Evolutionary conservation across 106 monocot species (phyloP), one percentile per base, ranked within the genome.

Genomic region (Dioscorea zingiberensis): DNA sequence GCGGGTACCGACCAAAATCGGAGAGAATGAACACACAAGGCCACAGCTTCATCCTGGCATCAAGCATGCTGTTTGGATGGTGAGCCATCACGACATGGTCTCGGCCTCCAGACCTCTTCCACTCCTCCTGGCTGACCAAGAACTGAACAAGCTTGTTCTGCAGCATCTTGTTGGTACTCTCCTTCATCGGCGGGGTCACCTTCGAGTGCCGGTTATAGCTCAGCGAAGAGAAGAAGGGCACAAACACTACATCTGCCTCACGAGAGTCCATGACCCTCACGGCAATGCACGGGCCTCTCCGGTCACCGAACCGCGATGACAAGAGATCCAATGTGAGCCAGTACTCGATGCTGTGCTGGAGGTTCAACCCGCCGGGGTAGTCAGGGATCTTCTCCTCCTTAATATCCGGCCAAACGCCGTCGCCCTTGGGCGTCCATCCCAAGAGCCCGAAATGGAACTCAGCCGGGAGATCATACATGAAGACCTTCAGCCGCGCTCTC

Each of bases 1-100:
- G 81, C 27, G 74, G 58, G 55, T 92, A 87, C 67, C 92, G 62
- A 47, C 92, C 92, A 32, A 92, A 87, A 79, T 92, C 92, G 12
- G 92, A 75, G 66, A 92, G 81, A 54, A 92, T 77, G 48, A 87
- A 87, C 66, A 87, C 65, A 21, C 74, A 81, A 1, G 87, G 76
- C 66, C 76, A 84, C 53, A 92, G 32, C 38, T 77, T 81, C 18
- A 64, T 54, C 69, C 92, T 73, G 10, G 87, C 84, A 66, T 87
- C 73, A 44, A 82, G n/a, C 87, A 92, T 74, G 63, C 92, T 92
- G 30, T 92, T 92, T 0, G 92, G 92, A 68, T 92, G 92, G 69
- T 92, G 92, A 1, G 87, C 81, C 67, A 92, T 19, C 23, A 92
- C 73, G 47, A 92, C 69, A 67, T 92, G 92, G 25, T 92, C 87